These are phyloP conservation scores for Neonectria punicea DNA, from an alignment of 2,329 filamentous ascomycete genomes.

Conservation along the genomic window DNA sequence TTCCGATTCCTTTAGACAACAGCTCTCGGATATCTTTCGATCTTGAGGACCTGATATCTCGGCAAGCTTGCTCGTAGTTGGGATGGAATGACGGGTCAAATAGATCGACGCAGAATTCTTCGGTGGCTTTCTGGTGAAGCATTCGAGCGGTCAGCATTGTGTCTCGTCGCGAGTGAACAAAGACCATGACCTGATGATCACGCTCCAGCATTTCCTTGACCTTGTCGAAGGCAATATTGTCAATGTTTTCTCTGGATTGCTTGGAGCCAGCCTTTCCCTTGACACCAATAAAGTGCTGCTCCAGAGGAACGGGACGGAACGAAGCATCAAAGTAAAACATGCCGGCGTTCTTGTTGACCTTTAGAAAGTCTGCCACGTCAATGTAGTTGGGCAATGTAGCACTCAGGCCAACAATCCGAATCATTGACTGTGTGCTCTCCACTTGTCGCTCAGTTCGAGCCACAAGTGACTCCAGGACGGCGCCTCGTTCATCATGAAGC, in stretches of 20 bases:
- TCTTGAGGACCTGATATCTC: slow-evolving; percentile 86
- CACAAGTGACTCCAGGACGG: slow-evolving; percentile 94
- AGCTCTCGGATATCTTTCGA: slow-evolving; percentile 90
- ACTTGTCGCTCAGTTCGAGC: slow-evolving; percentile 95
- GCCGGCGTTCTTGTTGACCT: slow-evolving; percentile 91
- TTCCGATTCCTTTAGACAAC: slow-evolving; percentile 88
- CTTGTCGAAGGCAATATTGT: slow-evolving; percentile 90
- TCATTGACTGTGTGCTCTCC: slow-evolving; percentile 96
- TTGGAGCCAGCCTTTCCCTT: slow-evolving; percentile 89
- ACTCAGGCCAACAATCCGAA: slow-evolving; percentile 94
- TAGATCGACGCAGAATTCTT: slow-evolving; percentile 81
- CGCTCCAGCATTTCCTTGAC: slow-evolving; percentile 90
- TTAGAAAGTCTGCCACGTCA: slow-evolving; percentile 96
- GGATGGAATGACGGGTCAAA: slow-evolving; percentile 86
- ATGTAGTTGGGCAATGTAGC: slow-evolving; percentile 96
- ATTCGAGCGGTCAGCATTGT: slow-evolving; percentile 89
- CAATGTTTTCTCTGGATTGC: slow-evolving; percentile 87
- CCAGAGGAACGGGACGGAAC: slow-evolving; percentile 93
- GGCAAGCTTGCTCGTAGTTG: slow-evolving; percentile 80
- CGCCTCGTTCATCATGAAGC: slow-evolving; percentile 97
- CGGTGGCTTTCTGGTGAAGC: slow-evolving; percentile 85
- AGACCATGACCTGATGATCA: slow-evolving; percentile 99
- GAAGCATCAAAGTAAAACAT: slow-evolving; percentile 97
- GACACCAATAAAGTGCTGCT: slow-evolving; percentile 97
- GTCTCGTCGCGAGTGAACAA: slow-evolving; percentile 96